A percentile compares a stretch with the other conserved stretches of the same genome.
These are phyloP conservation scores for Alnus glutinosa DNA, from an alignment of 306 rosid species.

Conservation along the genomic window DNA sequence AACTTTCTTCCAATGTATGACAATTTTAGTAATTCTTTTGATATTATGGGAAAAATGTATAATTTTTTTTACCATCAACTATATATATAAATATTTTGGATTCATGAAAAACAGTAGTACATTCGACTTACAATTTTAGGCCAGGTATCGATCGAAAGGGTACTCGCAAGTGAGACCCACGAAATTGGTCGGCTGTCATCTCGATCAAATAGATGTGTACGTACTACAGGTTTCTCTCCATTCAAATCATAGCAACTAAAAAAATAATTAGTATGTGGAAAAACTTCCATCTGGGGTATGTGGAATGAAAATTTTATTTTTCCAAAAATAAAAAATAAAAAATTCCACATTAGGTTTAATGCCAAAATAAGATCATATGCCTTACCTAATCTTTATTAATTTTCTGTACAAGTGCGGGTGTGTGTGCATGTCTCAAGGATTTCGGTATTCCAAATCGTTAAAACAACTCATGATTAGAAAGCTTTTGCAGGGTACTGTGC, in stretches of 20 bases:
- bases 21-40: no score
- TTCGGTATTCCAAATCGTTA: background rate
- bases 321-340: no score
- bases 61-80: no score
- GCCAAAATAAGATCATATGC: constrained; percentile 36
- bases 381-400: constrained; percentile 29
- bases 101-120: no score
- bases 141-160: background rate
- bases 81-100: no score
- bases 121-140: no score
- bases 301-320: no score
- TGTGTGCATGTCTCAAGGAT: background rate
- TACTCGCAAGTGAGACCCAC: constrained; percentile 41
- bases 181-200: constrained; percentile 54
- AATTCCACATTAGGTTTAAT: constrained; percentile 29
- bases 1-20: no score
- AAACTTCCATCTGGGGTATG: background rate
- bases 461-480: background rate
- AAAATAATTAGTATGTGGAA: constrained; percentile 29
- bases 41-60: no score
- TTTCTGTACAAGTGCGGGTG: background rate
- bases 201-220: constrained; percentile 46
- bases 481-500: background rate
- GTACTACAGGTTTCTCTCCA: constrained; percentile 28
- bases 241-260: constrained; percentile 50